Evolutionary conservation across 805 yeast species (phyloP).

Genomic region (Teunomyces lycoperdinae): DNA sequence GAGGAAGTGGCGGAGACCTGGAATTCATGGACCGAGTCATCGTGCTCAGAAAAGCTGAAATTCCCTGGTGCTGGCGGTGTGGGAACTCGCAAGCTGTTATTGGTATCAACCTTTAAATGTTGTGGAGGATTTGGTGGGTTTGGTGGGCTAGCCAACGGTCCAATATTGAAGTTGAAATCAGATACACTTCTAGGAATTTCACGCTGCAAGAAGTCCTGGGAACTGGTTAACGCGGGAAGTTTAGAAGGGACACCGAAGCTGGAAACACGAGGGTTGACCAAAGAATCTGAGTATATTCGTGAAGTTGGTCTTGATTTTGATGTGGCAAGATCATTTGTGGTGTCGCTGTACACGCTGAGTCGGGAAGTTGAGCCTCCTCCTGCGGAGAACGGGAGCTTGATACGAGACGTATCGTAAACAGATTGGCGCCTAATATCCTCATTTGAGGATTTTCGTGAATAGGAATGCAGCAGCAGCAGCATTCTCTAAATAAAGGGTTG

Average conservation of each 20-base stretch:
- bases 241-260: neutral
- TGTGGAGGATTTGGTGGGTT: neutral
- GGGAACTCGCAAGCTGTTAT: neutral
- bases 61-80: constrained; percentile 3
- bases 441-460: neutral
- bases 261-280: constrained; percentile 11
- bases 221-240: constrained; percentile 4
- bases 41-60: constrained; percentile 26
- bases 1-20: constrained; percentile 14
- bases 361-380: constrained; percentile 6
- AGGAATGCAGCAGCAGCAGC: neutral
- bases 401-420: constrained; percentile 21
- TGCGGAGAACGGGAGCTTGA: constrained; percentile 9
- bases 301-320: neutral
- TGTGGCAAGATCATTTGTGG: neutral
- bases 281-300: constrained; percentile 20
- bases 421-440: constrained; percentile 13
- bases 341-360: constrained; percentile 10
- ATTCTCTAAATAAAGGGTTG: neutral
- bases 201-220: constrained; percentile 5
- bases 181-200: constrained; percentile 2
- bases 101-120: neutral
- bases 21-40: constrained; percentile 21
- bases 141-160: neutral
- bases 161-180: constrained; percentile 1